Evolutionary conservation across 2,329 filamentous ascomycete species (phyloP).

Genomic region (Chaetomiaceae sp.): DNA sequence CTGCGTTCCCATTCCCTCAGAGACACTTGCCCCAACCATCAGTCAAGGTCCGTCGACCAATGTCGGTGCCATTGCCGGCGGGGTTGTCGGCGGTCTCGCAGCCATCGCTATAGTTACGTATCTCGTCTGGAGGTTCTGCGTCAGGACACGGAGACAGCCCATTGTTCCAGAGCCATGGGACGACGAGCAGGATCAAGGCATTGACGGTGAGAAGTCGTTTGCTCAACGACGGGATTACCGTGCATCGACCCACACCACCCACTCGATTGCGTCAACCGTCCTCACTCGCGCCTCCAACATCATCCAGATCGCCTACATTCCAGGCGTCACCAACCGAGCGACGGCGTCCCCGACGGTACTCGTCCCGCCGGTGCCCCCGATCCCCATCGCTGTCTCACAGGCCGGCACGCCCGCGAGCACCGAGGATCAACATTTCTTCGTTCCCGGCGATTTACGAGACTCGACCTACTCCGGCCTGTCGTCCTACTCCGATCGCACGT

Average conservation of each 20-base stretch:
- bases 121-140: constrained; percentile 79
- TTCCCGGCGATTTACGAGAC: constrained; percentile 82
- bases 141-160: constrained; percentile 70
- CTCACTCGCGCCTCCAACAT: constrained; percentile 96
- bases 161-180: constrained; percentile 48
- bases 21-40: constrained; percentile 5
- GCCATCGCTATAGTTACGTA: constrained; percentile 69
- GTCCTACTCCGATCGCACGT: constrained; percentile 54
- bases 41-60: constrained; percentile 44
- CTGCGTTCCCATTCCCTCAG: constrained; percentile 34
- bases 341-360: constrained; percentile 77
- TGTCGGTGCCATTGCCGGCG: constrained; percentile 81
- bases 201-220: constrained; percentile 47
- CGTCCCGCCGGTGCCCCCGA: constrained; percentile 88
- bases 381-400: constrained; percentile 63
- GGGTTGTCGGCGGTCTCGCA: constrained; percentile 79
- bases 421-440: constrained; percentile 86
- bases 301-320: constrained; percentile 98
- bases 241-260: constrained; percentile 76
- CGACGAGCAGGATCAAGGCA: constrained; percentile 47
- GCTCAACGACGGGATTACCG: constrained; percentile 53
- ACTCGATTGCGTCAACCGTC: constrained; percentile 91
- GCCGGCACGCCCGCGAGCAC: constrained; percentile 50
- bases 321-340: constrained; percentile 89
- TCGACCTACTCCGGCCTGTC: constrained; percentile 82